phyloP scores from a whole-genome alignment of 495 filamentous ascomycete species.

The Talaromyces thailandensis region DNA sequence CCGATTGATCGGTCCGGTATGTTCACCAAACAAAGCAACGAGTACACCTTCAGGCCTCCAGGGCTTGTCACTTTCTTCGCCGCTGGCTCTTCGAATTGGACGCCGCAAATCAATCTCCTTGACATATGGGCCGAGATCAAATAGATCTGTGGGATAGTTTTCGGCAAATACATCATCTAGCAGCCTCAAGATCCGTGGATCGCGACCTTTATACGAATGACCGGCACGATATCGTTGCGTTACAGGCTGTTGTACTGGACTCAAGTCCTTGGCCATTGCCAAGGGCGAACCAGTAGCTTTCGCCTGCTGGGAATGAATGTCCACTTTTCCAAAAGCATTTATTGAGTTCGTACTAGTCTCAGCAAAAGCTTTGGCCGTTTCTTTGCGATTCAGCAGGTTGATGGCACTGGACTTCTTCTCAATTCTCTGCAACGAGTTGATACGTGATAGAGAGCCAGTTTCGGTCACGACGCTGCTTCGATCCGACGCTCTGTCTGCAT shows the following conservation, averaged over 20 bases:
- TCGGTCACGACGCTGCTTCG: constrained; percentile 30
- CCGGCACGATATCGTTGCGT: constrained; percentile 31
- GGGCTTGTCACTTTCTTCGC: constrained; percentile 38
- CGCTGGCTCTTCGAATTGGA: constrained; percentile 52
- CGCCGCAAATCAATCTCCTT: constrained; percentile 54
- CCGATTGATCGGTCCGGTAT: constrained; percentile 72
- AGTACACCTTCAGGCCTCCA: constrained; percentile 84
- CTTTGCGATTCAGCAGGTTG: constrained; percentile 69
- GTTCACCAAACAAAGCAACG: constrained; percentile 82
- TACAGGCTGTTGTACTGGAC: constrained; percentile 9
- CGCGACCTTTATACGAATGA: constrained; percentile 79
- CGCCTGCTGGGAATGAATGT: constrained; percentile 49
- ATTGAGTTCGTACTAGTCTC: constrained; percentile 78
- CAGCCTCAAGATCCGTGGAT: constrained; percentile 78
- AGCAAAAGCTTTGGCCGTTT: constrained; percentile 67
- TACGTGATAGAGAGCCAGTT: constrained; percentile 24
- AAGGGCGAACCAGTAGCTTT: constrained; percentile 20
- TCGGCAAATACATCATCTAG: constrained; percentile 84
- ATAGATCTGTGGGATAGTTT: constrained; percentile 72
- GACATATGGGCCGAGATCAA: constrained; percentile 68
- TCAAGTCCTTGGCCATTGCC: constrained; percentile 23
- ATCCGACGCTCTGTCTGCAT: constrained; percentile 18
- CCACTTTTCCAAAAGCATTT: constrained; percentile 78
- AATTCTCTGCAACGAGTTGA: constrained; percentile 21
- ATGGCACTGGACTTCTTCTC: constrained; percentile 71